Evolutionary conservation across 257 asterid genomes (phyloP), one percentile per base, ranked within the genome.

Genomic region (Cordia subcordata): DNA sequence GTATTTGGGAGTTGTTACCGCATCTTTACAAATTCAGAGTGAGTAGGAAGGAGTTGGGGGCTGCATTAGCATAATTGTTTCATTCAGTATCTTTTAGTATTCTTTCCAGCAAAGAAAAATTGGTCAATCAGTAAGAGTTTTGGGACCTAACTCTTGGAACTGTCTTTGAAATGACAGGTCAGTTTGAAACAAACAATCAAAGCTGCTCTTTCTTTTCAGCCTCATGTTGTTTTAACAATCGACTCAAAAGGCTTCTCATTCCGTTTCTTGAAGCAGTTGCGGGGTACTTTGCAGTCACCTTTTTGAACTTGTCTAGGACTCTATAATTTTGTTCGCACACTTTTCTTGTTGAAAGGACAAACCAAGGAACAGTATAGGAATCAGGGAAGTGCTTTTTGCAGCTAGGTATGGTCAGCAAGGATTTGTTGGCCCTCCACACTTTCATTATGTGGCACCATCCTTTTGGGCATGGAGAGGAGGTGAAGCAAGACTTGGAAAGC

Each of bases 381-480:
- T 64, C 33, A 57, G 64, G 76, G 69, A 69, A 75, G 75, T 77
- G 70, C 72, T 69, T 85, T 80, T 76, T 88, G 84, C 94, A 91
- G 96, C 77, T 81, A 73, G 72, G 63, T 84, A 70, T 64, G 70
- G 73, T 63, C 70, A 72, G 57, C 73, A 76, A 53, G 78, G 80
- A 42, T 42, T 70, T 54, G 61, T 61, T 66, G 54, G 77, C 67
- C 91, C 97, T 37, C 80, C 40, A 44, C 96, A 85, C 73, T 93
- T 88, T 75, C 97, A 93, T 75, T 93, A 88, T 53, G 96, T 93
- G 19, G 88, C 99, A 32, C 97, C 99, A 6, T 93, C 99, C 55
- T 93, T 88, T 78, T 93, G 99, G 99, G 96, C 97, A 45, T 93
- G 99, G 99, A 86, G 68, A 80, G 99, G 97, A 46, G 97, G 99